phyloP scores from a whole-genome alignment of 495 filamentous ascomycete species.

The Apiosordaria backusii region DNA sequence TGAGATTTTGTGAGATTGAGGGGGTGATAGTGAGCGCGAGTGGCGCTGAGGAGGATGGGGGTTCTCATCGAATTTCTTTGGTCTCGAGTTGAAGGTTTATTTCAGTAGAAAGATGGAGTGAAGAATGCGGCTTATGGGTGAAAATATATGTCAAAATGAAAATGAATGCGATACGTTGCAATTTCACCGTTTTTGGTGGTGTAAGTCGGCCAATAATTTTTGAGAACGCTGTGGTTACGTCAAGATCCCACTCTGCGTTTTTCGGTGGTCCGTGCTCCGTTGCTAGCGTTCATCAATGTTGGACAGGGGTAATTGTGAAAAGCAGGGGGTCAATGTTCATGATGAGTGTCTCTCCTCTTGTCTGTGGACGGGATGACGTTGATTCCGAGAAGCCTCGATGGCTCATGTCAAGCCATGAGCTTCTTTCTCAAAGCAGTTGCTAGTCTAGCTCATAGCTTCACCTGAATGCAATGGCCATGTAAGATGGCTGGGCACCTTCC shows the following conservation, averaged over 20 bases:
- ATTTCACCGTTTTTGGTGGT: neutral
- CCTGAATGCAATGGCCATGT: neutral
- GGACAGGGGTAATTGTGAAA: neutral
- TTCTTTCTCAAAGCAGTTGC: too few relatives aligned
- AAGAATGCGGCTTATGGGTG: neutral
- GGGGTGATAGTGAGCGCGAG: neutral
- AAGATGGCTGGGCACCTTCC: neutral
- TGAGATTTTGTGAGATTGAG: conserved; percentile 1
- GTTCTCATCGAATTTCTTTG: neutral
- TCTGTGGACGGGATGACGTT: neutral
- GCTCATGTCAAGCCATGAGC: neutral
- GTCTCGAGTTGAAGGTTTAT: neutral
- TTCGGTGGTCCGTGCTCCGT: neutral
- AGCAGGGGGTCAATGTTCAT: neutral
- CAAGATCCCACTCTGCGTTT: neutral
- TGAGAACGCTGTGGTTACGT: conserved; percentile 2
- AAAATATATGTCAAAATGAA: neutral
- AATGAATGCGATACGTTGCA: neutral
- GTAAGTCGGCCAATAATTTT: neutral
- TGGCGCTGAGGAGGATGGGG: conserved; percentile 10
- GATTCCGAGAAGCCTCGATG: neutral
- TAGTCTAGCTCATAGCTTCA: neutral
- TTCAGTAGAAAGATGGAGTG: neutral
- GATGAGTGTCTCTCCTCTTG: neutral
- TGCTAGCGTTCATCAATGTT: neutral